These are phyloP conservation scores for Saccharomycopsis malanga DNA, from an alignment of 805 yeast genomes.

Conservation along the genomic window DNA sequence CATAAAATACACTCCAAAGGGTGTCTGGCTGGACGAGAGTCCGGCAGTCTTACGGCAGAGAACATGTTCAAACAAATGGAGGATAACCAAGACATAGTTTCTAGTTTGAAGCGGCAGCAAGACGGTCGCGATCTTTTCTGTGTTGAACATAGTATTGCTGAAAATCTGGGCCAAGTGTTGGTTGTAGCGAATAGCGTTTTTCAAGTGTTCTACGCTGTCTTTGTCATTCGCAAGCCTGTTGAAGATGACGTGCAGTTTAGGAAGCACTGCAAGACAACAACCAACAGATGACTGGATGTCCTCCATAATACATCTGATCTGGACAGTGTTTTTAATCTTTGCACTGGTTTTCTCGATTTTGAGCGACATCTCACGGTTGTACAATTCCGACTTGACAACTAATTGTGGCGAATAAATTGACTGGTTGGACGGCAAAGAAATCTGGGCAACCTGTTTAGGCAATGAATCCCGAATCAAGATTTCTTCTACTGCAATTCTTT, in stretches of 20 bases:
- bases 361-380: background rate
- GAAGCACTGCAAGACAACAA: background rate
- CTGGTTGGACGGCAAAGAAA: constrained; percentile 30
- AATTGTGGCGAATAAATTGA: constrained; percentile 36
- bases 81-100: constrained; percentile 30
- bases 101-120: constrained; percentile 20
- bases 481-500: constrained; percentile 53
- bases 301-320: constrained; percentile 41
- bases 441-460: constrained; percentile 41
- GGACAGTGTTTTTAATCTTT: constrained; percentile 55
- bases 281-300: constrained; percentile 17
- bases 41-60: constrained; percentile 28
- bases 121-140: background rate
- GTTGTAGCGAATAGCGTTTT: background rate
- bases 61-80: constrained; percentile 32
- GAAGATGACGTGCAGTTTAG: background rate
- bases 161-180: constrained; percentile 19
- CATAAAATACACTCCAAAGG: constrained; percentile 42
- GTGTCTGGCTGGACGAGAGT: constrained; percentile 30
- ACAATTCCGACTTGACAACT: constrained; percentile 26
- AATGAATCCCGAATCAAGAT: constrained; percentile 40
- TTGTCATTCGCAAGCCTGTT: background rate
- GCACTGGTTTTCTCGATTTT: constrained; percentile 40
- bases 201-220: background rate
- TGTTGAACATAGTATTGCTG: constrained; percentile 22